Percentiles rank a stretch among this genome's conserved stretches.
Conservation (phyloP, 768 basidiomycete genomes). For the Phanerochaete sordida region DNA sequence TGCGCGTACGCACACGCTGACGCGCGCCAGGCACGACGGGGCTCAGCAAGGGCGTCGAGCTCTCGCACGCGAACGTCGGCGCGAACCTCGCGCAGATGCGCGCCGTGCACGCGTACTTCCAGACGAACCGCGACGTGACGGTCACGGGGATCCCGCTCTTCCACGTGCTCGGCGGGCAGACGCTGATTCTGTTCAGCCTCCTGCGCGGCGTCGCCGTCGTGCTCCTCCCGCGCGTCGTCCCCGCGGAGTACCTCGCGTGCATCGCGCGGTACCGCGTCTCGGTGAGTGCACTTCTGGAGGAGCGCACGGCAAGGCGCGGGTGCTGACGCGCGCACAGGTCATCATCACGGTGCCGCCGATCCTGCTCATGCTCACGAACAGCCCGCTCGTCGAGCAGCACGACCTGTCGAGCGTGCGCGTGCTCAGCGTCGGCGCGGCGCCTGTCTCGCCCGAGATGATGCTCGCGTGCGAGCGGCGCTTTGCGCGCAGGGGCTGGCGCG, state of each 20-base stretch:
- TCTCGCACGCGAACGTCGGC: conserved; percentile 54
- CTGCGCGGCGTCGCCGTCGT: conserved; percentile 22
- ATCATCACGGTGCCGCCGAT: conserved; percentile 71
- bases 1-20: neutral
- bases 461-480: conserved; percentile 39
- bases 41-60: conserved; percentile 5
- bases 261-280: conserved; percentile 65
- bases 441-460: conserved; percentile 61
- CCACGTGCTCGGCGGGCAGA: conserved; percentile 41
- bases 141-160: conserved; percentile 63
- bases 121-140: conserved; percentile 39
- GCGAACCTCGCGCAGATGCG: conserved; percentile 43
- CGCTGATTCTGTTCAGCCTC: conserved; percentile 53
- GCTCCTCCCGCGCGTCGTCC: conserved; percentile 68
- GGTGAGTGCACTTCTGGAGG: neutral
- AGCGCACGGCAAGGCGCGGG: neutral
- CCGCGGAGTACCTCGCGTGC: conserved; percentile 55
- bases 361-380: conserved; percentile 56
- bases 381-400: conserved; percentile 62
- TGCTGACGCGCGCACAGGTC: neutral
- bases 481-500: conserved; percentile 35
- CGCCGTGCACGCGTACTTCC: conserved; percentile 28
- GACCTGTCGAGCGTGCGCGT: conserved; percentile 58
- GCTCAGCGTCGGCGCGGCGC: conserved; percentile 65
- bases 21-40: conserved; percentile 39